Evolutionary conservation across 2,329 filamentous ascomycete genomes (phyloP), one percentile per base, ranked within the genome.

Genomic region (Fusarium sp.): DNA sequence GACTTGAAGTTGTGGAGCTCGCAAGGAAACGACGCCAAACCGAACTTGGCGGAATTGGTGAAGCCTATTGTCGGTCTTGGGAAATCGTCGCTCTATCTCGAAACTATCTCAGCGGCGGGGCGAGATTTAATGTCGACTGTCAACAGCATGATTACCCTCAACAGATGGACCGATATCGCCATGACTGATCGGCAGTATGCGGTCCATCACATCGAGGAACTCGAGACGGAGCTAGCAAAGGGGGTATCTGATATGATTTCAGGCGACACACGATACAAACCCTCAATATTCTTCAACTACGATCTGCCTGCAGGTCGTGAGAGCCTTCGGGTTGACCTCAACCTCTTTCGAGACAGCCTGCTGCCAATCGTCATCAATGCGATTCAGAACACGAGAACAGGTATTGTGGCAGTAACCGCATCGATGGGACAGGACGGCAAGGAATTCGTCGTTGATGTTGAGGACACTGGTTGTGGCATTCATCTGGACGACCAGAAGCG

Each of bases 391-490:
- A 83, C 84, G 1, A 67, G 75, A 6, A 63, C 80, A 6, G 84
- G 85, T 10, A 77, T 81, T 2, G 80, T 86, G 3, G 78, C 80
- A 5, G 77, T 86, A 2, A 81, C 75, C 0, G 73, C 83, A 0
- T 81, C 81, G 0, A 66, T 82, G 3, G 68, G 62, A 1, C 62
- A 80, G 3, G 81, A 84, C 18, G 77, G 74, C 10, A 77, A 78
- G 5, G 73, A 74, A 0, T 74, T 85, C 0, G 71, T 77, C 5
- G 79, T 85, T n/a, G 85, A 87, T 45, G 69, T 87, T 1, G 74
- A 83, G 47, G 85, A 87, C 50, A 86, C 81, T 2, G 85, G 85
- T 0, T 74, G 80, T 4, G 85, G 85, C 2, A 85, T 86, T n/a
- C 68, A 69, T 2, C 58, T 69, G 1, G 73, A 79, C 4, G 75